phyloP scores from a whole-genome alignment of 768 basidiomycete genomes.

The Fomitopsis serialis region DNA sequence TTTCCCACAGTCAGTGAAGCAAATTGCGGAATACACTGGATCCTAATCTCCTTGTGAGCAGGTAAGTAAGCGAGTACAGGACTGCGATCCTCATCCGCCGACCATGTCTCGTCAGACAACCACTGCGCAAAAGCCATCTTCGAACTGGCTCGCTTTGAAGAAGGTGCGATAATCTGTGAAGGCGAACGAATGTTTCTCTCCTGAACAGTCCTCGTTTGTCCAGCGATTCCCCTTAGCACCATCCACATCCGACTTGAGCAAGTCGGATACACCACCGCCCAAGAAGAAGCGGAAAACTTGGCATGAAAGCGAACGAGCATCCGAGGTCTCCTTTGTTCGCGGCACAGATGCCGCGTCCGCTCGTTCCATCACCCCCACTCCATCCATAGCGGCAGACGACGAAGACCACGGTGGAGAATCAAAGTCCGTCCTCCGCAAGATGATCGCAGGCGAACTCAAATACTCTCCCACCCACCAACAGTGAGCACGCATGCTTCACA shows the following conservation, averaged over 20 bases:
- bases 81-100: too few relatives aligned
- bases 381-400: neutral
- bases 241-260: neutral
- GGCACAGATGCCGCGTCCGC: neutral
- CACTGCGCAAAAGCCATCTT: constrained; percentile 30
- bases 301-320: neutral
- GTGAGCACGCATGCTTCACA: too few relatives aligned
- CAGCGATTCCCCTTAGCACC: constrained; percentile 1
- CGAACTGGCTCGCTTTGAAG: constrained; percentile 56
- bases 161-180: constrained; percentile 34
- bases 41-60: too few relatives aligned
- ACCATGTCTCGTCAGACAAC: neutral
- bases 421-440: constrained; percentile 37
- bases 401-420: constrained; percentile 38
- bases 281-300: constrained; percentile 15
- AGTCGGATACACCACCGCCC: neutral
- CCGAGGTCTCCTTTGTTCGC: constrained; percentile 14
- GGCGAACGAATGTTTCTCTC: neutral
- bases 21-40: too few relatives aligned
- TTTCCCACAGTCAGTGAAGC: too few relatives aligned
- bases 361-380: neutral
- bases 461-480: constrained; percentile 35
- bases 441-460: constrained; percentile 45
- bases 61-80: too few relatives aligned
- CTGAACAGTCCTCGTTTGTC: constrained; percentile 2